Evolutionary conservation across 2,329 filamentous ascomycete genomes (phyloP).

Genomic region (Pseudogymnoascus sp.): DNA sequence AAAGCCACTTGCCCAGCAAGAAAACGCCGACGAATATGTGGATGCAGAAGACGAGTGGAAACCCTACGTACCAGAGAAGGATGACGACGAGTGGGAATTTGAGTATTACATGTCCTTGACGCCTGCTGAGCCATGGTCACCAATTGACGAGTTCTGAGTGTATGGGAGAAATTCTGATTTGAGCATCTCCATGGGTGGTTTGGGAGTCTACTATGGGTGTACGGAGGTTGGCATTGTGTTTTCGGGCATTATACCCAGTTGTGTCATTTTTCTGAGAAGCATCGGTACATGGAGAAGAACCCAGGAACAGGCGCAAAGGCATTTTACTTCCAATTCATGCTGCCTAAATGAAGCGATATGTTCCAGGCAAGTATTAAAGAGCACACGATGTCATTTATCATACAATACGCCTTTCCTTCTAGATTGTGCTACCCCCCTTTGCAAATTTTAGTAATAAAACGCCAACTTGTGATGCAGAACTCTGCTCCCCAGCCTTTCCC

Average conservation of each 20-base stretch:
- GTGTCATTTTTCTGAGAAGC: not conserved
- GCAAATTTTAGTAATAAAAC: constrained; percentile 22
- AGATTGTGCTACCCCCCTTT: not conserved
- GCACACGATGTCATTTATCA: constrained; percentile 5
- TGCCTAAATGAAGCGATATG: not conserved
- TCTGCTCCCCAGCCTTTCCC: constrained; percentile 74
- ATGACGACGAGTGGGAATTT: not conserved
- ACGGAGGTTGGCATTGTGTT: not conserved
- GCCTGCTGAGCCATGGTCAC: not conserved
- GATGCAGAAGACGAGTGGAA: not conserved
- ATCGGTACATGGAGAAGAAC: not conserved
- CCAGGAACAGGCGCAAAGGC: not conserved
- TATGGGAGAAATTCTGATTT: not conserved
- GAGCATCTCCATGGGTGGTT: not conserved
- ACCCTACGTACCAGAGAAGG: not conserved
- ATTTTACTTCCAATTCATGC: not conserved
- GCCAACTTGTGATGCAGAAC: constrained; percentile 73
- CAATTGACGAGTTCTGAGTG: not conserved
- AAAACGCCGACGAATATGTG: not conserved
- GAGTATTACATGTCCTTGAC: constrained; percentile 1
- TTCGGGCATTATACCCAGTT: not conserved
- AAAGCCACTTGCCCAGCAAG: not conserved
- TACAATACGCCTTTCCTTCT: not conserved
- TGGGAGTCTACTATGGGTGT: not conserved
- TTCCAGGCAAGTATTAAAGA: not conserved